Evolutionary conservation across 768 basidiomycete genomes (phyloP).

Genomic region (Hygrophorus russula): DNA sequence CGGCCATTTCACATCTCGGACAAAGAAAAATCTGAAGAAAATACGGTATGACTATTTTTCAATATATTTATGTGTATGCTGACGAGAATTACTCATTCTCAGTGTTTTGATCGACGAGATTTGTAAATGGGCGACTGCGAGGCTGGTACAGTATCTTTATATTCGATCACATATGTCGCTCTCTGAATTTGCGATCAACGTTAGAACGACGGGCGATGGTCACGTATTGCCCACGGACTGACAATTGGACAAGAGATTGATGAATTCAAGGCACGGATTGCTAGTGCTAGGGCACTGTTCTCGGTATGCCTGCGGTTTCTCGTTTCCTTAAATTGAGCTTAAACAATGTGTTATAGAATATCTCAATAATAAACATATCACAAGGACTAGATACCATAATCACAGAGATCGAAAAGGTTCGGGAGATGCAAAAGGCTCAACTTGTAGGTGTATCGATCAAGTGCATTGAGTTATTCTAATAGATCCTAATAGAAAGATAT

Average conservation of each 20-base stretch:
- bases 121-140: background rate
- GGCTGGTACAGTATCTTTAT: background rate
- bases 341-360: background rate
- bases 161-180: background rate
- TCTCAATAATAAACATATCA: background rate
- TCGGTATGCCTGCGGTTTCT: background rate
- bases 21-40: conserved; percentile 9
- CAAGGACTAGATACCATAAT: background rate
- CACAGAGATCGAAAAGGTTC: conserved; percentile 4
- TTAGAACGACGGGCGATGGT: background rate
- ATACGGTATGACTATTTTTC: conserved; percentile 1
- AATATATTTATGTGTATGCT: background rate
- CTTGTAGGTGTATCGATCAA: conserved; percentile 2
- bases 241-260: background rate
- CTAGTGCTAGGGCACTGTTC: background rate
- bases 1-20: conserved; percentile 7
- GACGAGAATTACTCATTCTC: background rate
- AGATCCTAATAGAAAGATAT: background rate
- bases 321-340: background rate
- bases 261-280: background rate
- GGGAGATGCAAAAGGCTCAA: conserved; percentile 6
- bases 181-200: background rate
- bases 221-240: background rate
- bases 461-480: too few relatives aligned
- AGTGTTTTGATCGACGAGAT: background rate